These are phyloP conservation scores for Helicostylum pulchrum DNA, from an alignment of 192 early-diverging fungal species.

Conservation along the genomic window DNA sequence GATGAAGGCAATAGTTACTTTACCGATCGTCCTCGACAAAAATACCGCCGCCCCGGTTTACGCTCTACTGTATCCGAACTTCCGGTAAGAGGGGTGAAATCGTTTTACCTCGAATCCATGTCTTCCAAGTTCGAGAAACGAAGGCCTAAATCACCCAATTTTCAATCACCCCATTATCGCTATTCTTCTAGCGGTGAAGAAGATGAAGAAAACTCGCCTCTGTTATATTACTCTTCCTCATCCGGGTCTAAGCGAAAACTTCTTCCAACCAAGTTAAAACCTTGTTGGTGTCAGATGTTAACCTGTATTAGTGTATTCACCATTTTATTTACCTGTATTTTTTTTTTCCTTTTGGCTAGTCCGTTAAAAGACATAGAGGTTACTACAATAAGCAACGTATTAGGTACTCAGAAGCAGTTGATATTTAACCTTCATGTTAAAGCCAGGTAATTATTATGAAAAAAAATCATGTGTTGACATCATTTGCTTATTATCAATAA, in stretches of 20 bases:
- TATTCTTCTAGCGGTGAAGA: slow-evolving; percentile 3
- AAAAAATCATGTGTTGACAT: not conserved
- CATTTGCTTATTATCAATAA: not conserved
- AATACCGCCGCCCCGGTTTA: slow-evolving; percentile 11
- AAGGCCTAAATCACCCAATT: not conserved
- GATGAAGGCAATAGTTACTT: slow-evolving; percentile 2
- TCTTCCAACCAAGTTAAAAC: not conserved
- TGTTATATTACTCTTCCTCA: not conserved
- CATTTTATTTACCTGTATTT: not conserved
- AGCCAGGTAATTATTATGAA: not conserved
- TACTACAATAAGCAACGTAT: not conserved
- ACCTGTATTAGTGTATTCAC: not conserved
- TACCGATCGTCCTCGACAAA: slow-evolving; percentile 9
- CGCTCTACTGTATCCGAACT: slow-evolving; percentile 11
- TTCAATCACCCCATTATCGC: not conserved
- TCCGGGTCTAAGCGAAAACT: not conserved
- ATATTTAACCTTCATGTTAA: slow-evolving; percentile 18
- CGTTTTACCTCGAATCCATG: slow-evolving; percentile 1
- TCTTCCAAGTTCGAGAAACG: not conserved
- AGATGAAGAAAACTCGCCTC: slow-evolving; percentile 3
- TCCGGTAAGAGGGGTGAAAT: slow-evolving; percentile 11
- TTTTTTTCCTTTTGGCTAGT: slow-evolving; percentile 7
- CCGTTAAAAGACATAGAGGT: not conserved
- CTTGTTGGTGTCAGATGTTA: not conserved
- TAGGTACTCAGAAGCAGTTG: slow-evolving; percentile 13